Base-by-base conservation (phyloP, 768 basidiomycete species). In the button mushroom (Agaricus bisporus) region DNA sequence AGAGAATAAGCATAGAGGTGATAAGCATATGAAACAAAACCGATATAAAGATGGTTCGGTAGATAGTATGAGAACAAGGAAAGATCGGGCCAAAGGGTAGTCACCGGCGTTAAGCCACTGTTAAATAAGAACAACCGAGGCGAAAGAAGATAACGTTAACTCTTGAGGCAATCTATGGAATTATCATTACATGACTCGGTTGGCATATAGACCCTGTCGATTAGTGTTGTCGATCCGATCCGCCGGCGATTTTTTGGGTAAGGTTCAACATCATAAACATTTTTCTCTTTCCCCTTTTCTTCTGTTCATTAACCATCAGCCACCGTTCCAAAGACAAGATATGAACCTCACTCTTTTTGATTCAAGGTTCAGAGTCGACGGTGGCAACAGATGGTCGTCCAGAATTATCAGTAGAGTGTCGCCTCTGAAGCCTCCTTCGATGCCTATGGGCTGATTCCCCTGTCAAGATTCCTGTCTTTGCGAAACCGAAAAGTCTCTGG, bases 401-500 rank as follows among this genome's bases (percentile, higher is more conserved):
- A 36, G 64, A 58, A 46, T 62, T 68, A 51, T 70, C 78, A 51
- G 76, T 67, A 20, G 81, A 83, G 63, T 83, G 78, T 50, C 81
- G 71, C 50, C 81, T 69, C 22, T 71, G 73, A 38, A 81, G 63
- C 20, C 69, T 72, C 54, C 68, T 69, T 28, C 68, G 65, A 50
- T 64, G 60, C 18, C 64, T 59, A 48, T 61, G 64, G 25, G 72
- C 66, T 2, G 28, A 26, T 6, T 42, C 49, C 46, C 63, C 69
- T 55, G 66, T 68, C 48, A 70, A 64, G 5, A 75, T 73, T 7
- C 69, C 69, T 6, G 65, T 57, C 38, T 70, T 68, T 2, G 75
- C 73, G 50, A 81, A 71, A 62, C 75, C 76, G 32, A 79, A 8
- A 87, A 64, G 49, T 85, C 77, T 62, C 79, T 78, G 62, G 86